A percentile compares a stretch with the other conserved stretches of the same genome.
phyloP scores from a whole-genome alignment of 805 yeast genomes.

The Zygosaccharomyces rouxii region DNA sequence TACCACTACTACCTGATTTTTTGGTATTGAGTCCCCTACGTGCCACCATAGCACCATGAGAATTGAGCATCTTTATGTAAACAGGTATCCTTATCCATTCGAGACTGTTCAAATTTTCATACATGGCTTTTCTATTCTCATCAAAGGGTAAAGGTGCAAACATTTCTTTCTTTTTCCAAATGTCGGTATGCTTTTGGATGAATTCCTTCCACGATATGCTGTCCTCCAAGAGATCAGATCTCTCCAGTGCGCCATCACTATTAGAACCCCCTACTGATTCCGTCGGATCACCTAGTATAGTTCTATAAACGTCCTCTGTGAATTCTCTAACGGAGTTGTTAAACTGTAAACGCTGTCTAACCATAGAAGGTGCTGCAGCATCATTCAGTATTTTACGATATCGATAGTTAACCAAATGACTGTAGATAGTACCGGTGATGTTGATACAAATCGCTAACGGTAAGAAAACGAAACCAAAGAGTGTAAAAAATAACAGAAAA shows the following conservation, averaged over 20 bases:
- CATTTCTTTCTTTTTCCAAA: constrained; percentile 15
- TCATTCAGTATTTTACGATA: constrained; percentile 24
- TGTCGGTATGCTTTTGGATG: constrained; percentile 23
- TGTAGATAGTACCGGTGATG: constrained; percentile 29
- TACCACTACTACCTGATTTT: constrained; percentile 26
- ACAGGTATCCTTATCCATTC: constrained; percentile 78
- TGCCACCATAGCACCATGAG: constrained; percentile 85
- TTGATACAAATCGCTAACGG: constrained; percentile 30
- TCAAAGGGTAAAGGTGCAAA: constrained; percentile 35
- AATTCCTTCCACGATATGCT: constrained; percentile 26
- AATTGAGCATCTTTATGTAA: constrained; percentile 64
- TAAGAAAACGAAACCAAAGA: constrained; percentile 17
- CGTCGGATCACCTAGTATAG: constrained; percentile 20
- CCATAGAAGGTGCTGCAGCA: constrained; percentile 21
- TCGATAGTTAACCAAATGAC: constrained; percentile 26
- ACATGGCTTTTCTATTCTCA: constrained; percentile 39
- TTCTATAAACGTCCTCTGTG: constrained; percentile 24
- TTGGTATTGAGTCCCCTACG: constrained; percentile 51
- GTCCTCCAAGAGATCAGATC: constrained; percentile 6
- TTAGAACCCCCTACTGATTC: constrained; percentile 10
- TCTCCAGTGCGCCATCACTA: constrained; percentile 7
- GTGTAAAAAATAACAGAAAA: constrained; percentile 1
- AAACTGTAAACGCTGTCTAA: constrained; percentile 23
- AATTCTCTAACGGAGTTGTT: constrained; percentile 25
- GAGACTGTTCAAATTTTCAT: constrained; percentile 53